A percentile compares a stretch with the other conserved stretches of the same genome.
Conservation (phyloP, 805 yeast species). For the Tetrapisispora iriomotensis region DNA sequence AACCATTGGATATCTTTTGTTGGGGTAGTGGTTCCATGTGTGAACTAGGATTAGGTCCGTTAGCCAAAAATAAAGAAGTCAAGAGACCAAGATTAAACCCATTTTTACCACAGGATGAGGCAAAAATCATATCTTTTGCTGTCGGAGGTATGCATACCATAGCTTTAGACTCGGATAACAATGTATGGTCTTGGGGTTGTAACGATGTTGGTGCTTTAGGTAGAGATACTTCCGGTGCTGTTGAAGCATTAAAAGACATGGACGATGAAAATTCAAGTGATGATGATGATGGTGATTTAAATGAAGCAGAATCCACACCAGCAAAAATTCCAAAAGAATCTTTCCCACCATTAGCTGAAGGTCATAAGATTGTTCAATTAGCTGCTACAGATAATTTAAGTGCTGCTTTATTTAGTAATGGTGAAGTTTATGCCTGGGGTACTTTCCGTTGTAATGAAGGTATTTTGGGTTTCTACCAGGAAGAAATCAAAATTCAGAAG, state of each 20-base stretch:
- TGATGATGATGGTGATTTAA: conserved; percentile 71
- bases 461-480: conserved; percentile 62
- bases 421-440: conserved; percentile 96
- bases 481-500: conserved; percentile 51
- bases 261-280: conserved; percentile 50
- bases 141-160: conserved; percentile 95
- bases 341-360: conserved; percentile 46
- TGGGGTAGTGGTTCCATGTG: conserved; percentile 98
- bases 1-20: conserved; percentile 67
- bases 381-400: conserved; percentile 91
- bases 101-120: conserved; percentile 48
- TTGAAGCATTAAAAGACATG: conserved; percentile 58
- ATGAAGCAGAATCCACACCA: conserved; percentile 85
- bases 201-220: conserved; percentile 91
- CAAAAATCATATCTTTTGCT: conserved; percentile 73
- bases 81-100: conserved; percentile 93
- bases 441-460: conserved; percentile 94
- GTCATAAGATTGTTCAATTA: conserved; percentile 57
- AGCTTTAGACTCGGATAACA: conserved; percentile 66
- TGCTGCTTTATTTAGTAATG: conserved; percentile 66
- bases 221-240: conserved; percentile 62
- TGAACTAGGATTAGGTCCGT: conserved; percentile 95
- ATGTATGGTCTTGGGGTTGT: conserved; percentile 98
- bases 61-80: conserved; percentile 83
- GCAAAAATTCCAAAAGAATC: conserved; percentile 48